Evolutionary conservation across 257 asterid genomes (phyloP).

Genomic region (Nemophila menziesii): DNA sequence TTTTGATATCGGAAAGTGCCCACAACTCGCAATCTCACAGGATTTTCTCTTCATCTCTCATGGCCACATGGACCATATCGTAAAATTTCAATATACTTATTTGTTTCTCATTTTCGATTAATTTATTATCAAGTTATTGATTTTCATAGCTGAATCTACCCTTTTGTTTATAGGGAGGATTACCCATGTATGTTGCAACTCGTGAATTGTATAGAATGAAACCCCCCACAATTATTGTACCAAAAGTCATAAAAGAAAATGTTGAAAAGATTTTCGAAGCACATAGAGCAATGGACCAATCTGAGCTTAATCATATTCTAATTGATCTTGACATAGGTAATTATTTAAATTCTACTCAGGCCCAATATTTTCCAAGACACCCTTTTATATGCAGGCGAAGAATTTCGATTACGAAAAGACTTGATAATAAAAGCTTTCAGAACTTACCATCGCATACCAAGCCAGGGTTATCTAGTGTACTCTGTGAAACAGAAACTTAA

Average conservation of each 20-base stretch:
- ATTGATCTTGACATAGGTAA: conserved; percentile 92
- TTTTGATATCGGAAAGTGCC: conserved; percentile 93
- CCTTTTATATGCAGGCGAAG: conserved; percentile 56
- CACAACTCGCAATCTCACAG: conserved; percentile 87
- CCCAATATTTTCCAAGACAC: not conserved
- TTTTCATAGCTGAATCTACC: not conserved
- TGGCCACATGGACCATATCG: conserved; percentile 98
- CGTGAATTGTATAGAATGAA: conserved; percentile 77
- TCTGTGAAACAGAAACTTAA: conserved; percentile 73
- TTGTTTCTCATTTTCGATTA: not conserved
- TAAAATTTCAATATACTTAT: conserved; percentile 9
- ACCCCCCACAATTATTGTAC: conserved; percentile 82
- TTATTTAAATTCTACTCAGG: conserved; percentile 9
- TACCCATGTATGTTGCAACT: conserved; percentile 95
- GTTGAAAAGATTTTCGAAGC: conserved; percentile 91
- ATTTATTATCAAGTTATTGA: not conserved
- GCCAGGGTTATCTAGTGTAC: conserved; percentile 86
- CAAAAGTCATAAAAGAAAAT: conserved; percentile 53
- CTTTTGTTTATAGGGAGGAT: conserved; percentile 52
- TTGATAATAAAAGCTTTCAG: conserved; percentile 79
- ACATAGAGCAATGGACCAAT: conserved; percentile 87
- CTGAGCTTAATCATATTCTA: conserved; percentile 70
- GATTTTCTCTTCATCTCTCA: conserved; percentile 93
- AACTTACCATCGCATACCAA: conserved; percentile 79
- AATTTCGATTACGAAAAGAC: conserved; percentile 55